Evolutionary conservation across 805 yeast genomes (phyloP), one percentile per base, ranked within the genome.

Genomic region (Candida montana): DNA sequence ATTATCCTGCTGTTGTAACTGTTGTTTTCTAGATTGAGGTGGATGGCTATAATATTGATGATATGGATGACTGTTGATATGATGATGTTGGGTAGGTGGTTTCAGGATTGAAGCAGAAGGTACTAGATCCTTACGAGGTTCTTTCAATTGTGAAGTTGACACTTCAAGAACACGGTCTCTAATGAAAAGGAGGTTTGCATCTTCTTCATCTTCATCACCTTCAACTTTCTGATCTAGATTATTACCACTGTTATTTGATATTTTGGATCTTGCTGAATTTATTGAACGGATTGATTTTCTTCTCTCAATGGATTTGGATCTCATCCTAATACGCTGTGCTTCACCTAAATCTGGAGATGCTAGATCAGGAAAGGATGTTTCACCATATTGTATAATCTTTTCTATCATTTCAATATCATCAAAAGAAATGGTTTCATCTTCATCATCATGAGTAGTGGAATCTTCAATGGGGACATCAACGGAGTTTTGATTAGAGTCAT

Each of bases 331-430:
- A 18, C 60, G 42, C 32, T 57, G 52, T 5, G 51, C 53, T 24
- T 55, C 48, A 17, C 63, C 65, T 3, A 63, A 53, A 42, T 62
- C 61, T 8, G 53, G 37, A n/a, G 55, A 41, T 13, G 47, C 52
- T 23, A 57, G 39, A 41, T 61, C 60, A 4, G 62, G 69, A 42
- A 69, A 65, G 1, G 64, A 52, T 2, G 71, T 66, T 37, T 69
- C 74, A 31, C 69, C 69, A 23, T 57, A 55, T 15, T 68, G 72
- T 24, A 63, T 63, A 29, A 68, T 49, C 26, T 63, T 64, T 6
- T 68, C 65, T 24, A 67, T 49, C 44, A 64, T 61, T n/a, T 60
- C 68, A 34, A 65, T 43, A 36, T 67, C 70, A 27, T 60, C 62
- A 26, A 57, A 51, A 2, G 50, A 40, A 11, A 57, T 48, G 0